Evolutionary conservation across 2,329 filamentous ascomycete species (phyloP), one percentile per base, ranked within the genome.

Genomic region (Fusarium sp.): DNA sequence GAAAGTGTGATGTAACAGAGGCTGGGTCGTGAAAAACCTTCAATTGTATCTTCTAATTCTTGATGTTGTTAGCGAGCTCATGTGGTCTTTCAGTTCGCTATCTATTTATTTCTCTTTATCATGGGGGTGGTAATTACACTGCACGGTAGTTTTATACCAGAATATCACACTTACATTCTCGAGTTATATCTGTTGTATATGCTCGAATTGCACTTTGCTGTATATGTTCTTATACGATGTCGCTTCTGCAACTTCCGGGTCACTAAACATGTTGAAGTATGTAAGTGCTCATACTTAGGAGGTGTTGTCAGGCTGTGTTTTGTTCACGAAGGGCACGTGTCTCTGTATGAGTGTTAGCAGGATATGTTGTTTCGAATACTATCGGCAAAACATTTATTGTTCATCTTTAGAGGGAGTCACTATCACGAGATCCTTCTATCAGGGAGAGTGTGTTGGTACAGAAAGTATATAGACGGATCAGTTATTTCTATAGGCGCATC

Each of bases 41-140:
- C 48, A 22, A 37, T 41, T 49, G 43, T 30, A 11, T 20, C 22
- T 51, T 37, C 46, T 49, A 51, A 48, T 60, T 54, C 14, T 65
- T 20, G 6, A 19, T 30, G 11, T 20, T 32, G n/a, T n/a, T 25
- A 44, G 57, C 66, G 55, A 51, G 40, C 30, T 45, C n/a, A 33
- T 37, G 7, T 17, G 27, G 41, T 7, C 7, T 20, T 30, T 33
- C n/a, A 6, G 25, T 56, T 39, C 39, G 33, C 30, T 17, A 22
- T 14, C 32, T 15, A 6, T 2, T 7, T 15, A 11, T 59, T 46
- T 10, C 17, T 51, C 44, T 41, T 19, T 47, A 13, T 13, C 20
- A 20, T 8, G 20, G 5, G 35, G 17, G 17, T 7, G 17, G 17
- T n/a, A n/a, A 8, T 19, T 37, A n/a, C 9, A n/a, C 35, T 37